Evolutionary conservation across 306 rosid species (phyloP).

Genomic region (Mimosa pudica): DNA sequence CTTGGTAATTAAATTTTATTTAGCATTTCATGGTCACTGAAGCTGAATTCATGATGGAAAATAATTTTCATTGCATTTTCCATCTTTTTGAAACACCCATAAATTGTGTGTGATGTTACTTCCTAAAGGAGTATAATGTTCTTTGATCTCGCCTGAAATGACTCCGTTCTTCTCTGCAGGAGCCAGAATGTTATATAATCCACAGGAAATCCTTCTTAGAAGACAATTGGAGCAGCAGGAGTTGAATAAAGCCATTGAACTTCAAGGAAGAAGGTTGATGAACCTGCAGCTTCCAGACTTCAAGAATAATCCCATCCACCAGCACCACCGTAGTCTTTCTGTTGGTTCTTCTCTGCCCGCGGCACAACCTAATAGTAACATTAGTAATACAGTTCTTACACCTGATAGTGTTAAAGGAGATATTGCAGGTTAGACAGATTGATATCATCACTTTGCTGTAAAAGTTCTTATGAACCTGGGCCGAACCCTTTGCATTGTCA

Average conservation of each 20-base stretch:
- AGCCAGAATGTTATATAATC: slow-evolving; percentile 60
- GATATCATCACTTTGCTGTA: neutral
- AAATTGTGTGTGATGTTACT: slow-evolving; percentile 12
- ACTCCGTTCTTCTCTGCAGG: slow-evolving; percentile 48
- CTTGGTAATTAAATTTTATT: slow-evolving; percentile 50
- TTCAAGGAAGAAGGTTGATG: slow-evolving; percentile 83
- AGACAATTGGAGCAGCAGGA: slow-evolving; percentile 85
- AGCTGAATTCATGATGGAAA: neutral
- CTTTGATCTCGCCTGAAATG: slow-evolving; percentile 18
- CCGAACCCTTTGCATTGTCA: slow-evolving; percentile 18
- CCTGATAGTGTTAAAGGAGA: slow-evolving; percentile 63
- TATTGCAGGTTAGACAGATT: slow-evolving; percentile 52
- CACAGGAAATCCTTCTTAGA: slow-evolving; percentile 71
- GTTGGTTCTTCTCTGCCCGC: slow-evolving; percentile 59
- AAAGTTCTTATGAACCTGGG: neutral
- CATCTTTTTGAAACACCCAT: neutral
- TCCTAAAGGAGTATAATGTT: slow-evolving; percentile 2
- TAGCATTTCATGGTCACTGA: slow-evolving; percentile 16
- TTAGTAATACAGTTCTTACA: slow-evolving; percentile 44
- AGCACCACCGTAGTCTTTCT: slow-evolving; percentile 83
- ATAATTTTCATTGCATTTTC: neutral
- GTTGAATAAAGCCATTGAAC: slow-evolving; percentile 78
- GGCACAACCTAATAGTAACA: slow-evolving; percentile 49
- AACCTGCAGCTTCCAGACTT: slow-evolving; percentile 85
- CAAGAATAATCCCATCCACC: slow-evolving; percentile 59